These are phyloP conservation scores for Alternaria infectoria DNA, from an alignment of 2,329 filamentous ascomycete genomes.

Conservation along the genomic window DNA sequence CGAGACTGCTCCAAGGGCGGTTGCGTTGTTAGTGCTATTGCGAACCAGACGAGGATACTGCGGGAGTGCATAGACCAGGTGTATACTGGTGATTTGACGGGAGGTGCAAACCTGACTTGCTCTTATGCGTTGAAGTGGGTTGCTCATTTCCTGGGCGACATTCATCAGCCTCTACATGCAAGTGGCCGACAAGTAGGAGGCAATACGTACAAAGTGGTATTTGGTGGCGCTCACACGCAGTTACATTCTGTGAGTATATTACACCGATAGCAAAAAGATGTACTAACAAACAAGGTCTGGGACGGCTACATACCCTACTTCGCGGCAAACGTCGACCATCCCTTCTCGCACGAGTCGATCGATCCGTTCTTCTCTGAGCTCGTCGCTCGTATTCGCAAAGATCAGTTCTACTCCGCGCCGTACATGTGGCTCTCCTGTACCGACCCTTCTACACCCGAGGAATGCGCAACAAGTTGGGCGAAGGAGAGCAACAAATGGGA, in stretches of 20 bases:
- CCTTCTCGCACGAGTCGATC: constrained; percentile 46
- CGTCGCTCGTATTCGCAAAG: constrained; percentile 43
- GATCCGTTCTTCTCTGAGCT: constrained; percentile 45
- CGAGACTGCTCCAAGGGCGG: constrained; percentile 48
- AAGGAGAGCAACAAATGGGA: constrained; percentile 49
- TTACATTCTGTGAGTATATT: constrained; percentile 45
- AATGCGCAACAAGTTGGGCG: constrained; percentile 48
- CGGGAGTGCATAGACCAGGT: constrained; percentile 43
- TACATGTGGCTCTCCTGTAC: constrained; percentile 47
- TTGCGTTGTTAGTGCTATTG: constrained; percentile 52
- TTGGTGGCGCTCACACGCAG: constrained; percentile 40
- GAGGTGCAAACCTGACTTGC: constrained; percentile 45
- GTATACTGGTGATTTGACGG: constrained; percentile 27
- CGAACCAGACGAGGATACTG: constrained; percentile 51
- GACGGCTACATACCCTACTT: constrained; percentile 49
- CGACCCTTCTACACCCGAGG: constrained; percentile 38
- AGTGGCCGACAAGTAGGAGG: constrained; percentile 48
- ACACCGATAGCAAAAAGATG: not conserved
- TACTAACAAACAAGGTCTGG: constrained; percentile 44
- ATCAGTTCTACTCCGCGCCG: constrained; percentile 45
- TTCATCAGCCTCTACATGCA: constrained; percentile 52
- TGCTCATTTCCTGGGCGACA: constrained; percentile 51
- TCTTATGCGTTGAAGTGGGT: constrained; percentile 53
- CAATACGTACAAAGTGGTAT: constrained; percentile 48
- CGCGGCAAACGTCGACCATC: constrained; percentile 39